Conservation (phyloP, 495 filamentous ascomycete genomes). For the Geopyxis carbonaria region DNA sequence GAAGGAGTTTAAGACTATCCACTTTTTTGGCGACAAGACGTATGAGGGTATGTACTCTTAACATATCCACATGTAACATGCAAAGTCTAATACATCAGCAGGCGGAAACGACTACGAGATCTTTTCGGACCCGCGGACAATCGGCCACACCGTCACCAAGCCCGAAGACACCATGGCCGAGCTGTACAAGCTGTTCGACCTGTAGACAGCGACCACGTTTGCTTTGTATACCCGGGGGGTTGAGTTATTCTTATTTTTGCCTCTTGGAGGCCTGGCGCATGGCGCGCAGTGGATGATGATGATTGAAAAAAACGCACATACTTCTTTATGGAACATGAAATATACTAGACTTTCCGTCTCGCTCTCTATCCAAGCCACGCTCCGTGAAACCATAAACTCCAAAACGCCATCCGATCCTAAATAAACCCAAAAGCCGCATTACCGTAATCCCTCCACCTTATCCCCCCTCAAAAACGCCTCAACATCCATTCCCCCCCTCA, state of each 20-base stretch:
- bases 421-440: constrained; percentile 2
- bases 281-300: too few relatives aligned
- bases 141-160: constrained; percentile 63
- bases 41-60: constrained; percentile 30
- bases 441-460: neutral
- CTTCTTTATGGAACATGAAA: too few relatives aligned
- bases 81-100: neutral
- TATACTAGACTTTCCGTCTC: too few relatives aligned
- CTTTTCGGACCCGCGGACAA: constrained; percentile 57
- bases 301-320: too few relatives aligned
- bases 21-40: constrained; percentile 98
- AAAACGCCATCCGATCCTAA: constrained; percentile 4
- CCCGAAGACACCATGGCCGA: constrained; percentile 66
- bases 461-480: constrained; percentile 39
- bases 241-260: too few relatives aligned
- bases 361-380: constrained; percentile 1
- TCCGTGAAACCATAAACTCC: neutral
- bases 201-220: too few relatives aligned
- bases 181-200: constrained; percentile 61
- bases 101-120: constrained; percentile 94
- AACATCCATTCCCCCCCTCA: constrained; percentile 41
- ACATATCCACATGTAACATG: neutral
- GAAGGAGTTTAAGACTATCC: constrained; percentile 75
- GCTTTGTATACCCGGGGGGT: too few relatives aligned
- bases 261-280: too few relatives aligned